Evolutionary conservation across 495 filamentous ascomycete species (phyloP).

Genomic region (Aspergillus avenaceus): DNA sequence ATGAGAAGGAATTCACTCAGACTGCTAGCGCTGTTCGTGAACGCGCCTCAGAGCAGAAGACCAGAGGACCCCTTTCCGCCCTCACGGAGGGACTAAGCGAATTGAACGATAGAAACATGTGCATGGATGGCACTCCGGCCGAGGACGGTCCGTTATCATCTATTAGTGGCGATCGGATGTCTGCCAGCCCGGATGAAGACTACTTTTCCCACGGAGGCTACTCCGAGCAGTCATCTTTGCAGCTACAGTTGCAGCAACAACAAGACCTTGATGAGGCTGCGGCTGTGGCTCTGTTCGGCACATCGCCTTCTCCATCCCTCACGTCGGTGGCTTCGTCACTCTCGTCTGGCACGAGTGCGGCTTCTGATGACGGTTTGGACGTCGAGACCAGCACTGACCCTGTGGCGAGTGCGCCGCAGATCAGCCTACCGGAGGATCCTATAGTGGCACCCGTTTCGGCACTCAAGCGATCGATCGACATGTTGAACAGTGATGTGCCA

Average conservation of each 20-base stretch:
- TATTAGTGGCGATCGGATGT: slow-evolving; percentile 30
- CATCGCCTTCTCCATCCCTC: slow-evolving; percentile 45
- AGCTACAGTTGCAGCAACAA: slow-evolving; percentile 16
- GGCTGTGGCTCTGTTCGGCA: slow-evolving; percentile 37
- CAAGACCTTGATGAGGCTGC: slow-evolving; percentile 35
- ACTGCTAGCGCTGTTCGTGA: slow-evolving; percentile 84
- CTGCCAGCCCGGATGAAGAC: slow-evolving; percentile 34
- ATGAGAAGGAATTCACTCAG: slow-evolving; percentile 95
- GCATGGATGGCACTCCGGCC: slow-evolving; percentile 28
- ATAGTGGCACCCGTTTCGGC: slow-evolving; percentile 28
- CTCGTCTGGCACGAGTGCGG: slow-evolving; percentile 46
- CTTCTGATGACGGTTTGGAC: slow-evolving; percentile 29
- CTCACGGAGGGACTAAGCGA: slow-evolving; percentile 34
- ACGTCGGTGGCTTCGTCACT: slow-evolving; percentile 42
- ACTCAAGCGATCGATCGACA: slow-evolving; percentile 43
- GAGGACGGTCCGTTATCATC: slow-evolving; percentile 34
- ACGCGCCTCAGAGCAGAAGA: slow-evolving; percentile 52
- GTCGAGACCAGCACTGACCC: slow-evolving; percentile 18
- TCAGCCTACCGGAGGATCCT: slow-evolving; percentile 31
- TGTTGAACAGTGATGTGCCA: slow-evolving; percentile 38
- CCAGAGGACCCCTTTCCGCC: slow-evolving; percentile 26
- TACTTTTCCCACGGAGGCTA: slow-evolving; percentile 38
- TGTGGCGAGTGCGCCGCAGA: slow-evolving; percentile 27
- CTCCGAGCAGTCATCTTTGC: slow-evolving; percentile 15
- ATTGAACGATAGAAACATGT: slow-evolving; percentile 27